Evolutionary conservation across 345 rosid genomes (phyloP), one percentile per base, ranked within the genome.

Genomic region (Populus euphratica): DNA sequence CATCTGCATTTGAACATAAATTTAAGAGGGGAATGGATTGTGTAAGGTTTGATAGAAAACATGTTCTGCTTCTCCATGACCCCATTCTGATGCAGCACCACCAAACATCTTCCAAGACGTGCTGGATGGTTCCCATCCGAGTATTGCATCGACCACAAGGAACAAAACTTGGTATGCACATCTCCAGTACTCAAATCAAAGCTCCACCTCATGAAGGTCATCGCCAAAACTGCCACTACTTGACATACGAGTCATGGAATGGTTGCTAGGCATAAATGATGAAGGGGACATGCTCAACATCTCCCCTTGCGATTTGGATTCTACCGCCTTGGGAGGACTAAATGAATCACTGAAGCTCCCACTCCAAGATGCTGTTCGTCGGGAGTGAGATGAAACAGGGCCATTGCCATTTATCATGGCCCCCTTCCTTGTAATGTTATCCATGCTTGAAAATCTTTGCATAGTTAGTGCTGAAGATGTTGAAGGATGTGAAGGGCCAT

Each of bases 121-220:
- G 72, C 82, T 68, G 65, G 71, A 81, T 66, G 76, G 33, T 75
- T 80, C 79, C 54, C 71, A 70, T 85, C 82, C 75, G 68, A 79
- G 74, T 79, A 21, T 54, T 31, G 74, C 62, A 76, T 66, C 41
- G 76, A 59, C 72, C 77, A 81, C 73, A 79, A 70, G 68, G 79
- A 85, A 77, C 90, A 86, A 83, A 86, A 86, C 86, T 85, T 59
- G 78, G 75, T 87, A 85, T 88, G 80, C 87, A 89, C 93, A 89
- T 87, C 79, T 82, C 83, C 78, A 61, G 79, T 65, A 68, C 72
- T 71, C 79, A 56, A 33, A 38, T 81, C 91, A 96, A 81, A 96
- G 95, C 74, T 92, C 96, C 85, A 96, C 99, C 82, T 93, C 97
- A 27, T 93, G 95, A 56, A 96, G 95, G 70, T 96, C 99, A 47